These are phyloP conservation scores for Carex cristatella DNA, from an alignment of 176 grass and related monocot genomes.

Conservation along the genomic window DNA sequence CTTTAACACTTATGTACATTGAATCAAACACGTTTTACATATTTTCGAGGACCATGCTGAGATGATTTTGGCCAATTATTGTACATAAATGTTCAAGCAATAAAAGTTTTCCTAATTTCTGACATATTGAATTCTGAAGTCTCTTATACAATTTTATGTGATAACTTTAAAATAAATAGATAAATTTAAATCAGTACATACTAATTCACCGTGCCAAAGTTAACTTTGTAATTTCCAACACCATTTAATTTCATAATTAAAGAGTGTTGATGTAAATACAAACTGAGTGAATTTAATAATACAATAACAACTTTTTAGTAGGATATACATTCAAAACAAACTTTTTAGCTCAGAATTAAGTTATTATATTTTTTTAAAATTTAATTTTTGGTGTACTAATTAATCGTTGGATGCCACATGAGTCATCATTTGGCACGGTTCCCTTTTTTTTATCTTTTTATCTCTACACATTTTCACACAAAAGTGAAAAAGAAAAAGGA, in stretches of 20 bases:
- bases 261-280: neutral
- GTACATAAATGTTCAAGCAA: neutral
- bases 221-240: neutral
- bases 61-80: neutral
- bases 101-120: neutral
- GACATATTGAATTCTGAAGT: neutral
- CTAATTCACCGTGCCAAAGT: neutral
- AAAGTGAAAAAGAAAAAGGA: slow-evolving; percentile 26
- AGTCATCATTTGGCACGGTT: slow-evolving; percentile 7
- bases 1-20: neutral
- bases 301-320: neutral
- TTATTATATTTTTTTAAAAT: neutral
- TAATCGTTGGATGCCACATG: slow-evolving; percentile 10
- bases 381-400: neutral
- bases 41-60: neutral
- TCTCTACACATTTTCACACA: slow-evolving; percentile 24
- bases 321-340: slow-evolving; percentile 6
- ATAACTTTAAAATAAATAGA: neutral
- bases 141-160: neutral
- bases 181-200: neutral
- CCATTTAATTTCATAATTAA: neutral
- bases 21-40: neutral
- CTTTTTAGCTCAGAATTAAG: neutral
- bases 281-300: neutral
- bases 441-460: slow-evolving; percentile 11